Evolutionary conservation across 2,329 filamentous ascomycete genomes (phyloP).

Genomic region (Alternaria postmessia): DNA sequence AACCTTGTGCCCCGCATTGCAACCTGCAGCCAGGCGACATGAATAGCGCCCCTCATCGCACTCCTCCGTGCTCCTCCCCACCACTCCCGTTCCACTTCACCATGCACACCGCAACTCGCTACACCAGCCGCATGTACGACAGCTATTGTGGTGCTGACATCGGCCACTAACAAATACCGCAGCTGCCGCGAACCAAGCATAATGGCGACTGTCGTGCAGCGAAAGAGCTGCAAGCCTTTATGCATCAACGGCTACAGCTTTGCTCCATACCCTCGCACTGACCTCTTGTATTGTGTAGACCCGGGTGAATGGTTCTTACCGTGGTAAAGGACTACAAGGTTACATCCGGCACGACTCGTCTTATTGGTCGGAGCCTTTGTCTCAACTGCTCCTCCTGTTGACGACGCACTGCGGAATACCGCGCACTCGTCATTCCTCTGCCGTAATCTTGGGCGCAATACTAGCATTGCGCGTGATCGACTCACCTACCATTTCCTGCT

Average conservation of each 20-base stretch:
- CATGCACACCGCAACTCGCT: conserved; percentile 31
- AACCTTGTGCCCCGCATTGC: conserved; percentile 23
- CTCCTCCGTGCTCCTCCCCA: conserved; percentile 1
- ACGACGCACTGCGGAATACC: neutral
- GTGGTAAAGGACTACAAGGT: too few relatives aligned
- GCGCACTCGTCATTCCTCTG: conserved; percentile 4
- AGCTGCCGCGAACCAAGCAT: conserved; percentile 2
- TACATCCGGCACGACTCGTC: neutral
- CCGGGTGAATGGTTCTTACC: too few relatives aligned
- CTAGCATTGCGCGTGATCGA: neutral
- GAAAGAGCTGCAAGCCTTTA: conserved; percentile 3
- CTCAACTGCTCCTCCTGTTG: neutral
- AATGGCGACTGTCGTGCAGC: conserved; percentile 10
- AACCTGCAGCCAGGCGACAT: conserved; percentile 8
- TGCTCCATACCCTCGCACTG: conserved; percentile 17
- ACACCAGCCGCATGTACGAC: conserved; percentile 6
- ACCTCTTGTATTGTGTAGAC: too few relatives aligned
- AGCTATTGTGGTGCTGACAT: neutral
- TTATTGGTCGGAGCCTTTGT: neutral
- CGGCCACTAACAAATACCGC: conserved; percentile 19
- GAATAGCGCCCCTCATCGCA: conserved; percentile 12
- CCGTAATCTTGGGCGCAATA: neutral
- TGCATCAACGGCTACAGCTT: conserved; percentile 20
- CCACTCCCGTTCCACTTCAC: conserved; percentile 17
- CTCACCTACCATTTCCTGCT: neutral